phyloP scores from a whole-genome alignment of 2,329 filamentous ascomycete genomes.

The Pseudogymnoascus sp. region DNA sequence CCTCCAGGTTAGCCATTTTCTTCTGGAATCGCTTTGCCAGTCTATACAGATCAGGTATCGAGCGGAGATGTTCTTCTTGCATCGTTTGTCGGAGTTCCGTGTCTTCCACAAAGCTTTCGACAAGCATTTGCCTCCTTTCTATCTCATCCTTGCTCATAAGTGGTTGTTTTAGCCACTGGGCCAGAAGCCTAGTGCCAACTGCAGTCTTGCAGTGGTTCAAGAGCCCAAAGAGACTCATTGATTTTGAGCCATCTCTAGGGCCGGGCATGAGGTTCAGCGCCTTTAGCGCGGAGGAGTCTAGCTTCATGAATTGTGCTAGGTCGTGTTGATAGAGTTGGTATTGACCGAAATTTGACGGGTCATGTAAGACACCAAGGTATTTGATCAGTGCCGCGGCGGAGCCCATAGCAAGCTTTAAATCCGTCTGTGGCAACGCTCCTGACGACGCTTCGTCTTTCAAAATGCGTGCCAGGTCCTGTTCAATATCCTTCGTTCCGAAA shows the following conservation, averaged over 20 bases:
- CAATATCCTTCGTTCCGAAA: conserved; percentile 85
- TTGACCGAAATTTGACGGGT: conserved; percentile 91
- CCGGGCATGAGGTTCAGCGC: conserved; percentile 97
- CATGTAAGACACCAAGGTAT: conserved; percentile 84
- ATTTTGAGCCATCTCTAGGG: conserved; percentile 88
- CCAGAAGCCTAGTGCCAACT: conserved; percentile 77
- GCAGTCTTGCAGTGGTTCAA: conserved; percentile 98
- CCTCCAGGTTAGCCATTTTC: conserved; percentile 83
- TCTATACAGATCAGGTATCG: conserved; percentile 89
- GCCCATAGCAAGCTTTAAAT: conserved; percentile 93
- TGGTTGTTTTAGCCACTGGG: conserved; percentile 97
- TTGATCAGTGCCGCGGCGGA: conserved; percentile 90
- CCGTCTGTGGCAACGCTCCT: conserved; percentile 75
- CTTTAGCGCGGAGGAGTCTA: conserved; percentile 88
- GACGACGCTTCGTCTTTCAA: conserved; percentile 79
- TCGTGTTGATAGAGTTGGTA: conserved; percentile 98
- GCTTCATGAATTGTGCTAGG: conserved; percentile 93
- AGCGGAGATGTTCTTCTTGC: conserved; percentile 90
- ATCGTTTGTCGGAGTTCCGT: conserved; percentile 91
- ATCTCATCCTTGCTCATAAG: conserved; percentile 88
- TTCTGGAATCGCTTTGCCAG: conserved; percentile 92
- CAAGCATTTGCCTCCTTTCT: conserved; percentile 82
- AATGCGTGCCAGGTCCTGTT: conserved; percentile 83
- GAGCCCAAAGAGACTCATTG: conserved; percentile 90
- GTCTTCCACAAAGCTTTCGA: conserved; percentile 89